These are phyloP conservation scores for Fusarium graminum DNA, from an alignment of 2,329 filamentous ascomycete genomes.

Conservation along the genomic window DNA sequence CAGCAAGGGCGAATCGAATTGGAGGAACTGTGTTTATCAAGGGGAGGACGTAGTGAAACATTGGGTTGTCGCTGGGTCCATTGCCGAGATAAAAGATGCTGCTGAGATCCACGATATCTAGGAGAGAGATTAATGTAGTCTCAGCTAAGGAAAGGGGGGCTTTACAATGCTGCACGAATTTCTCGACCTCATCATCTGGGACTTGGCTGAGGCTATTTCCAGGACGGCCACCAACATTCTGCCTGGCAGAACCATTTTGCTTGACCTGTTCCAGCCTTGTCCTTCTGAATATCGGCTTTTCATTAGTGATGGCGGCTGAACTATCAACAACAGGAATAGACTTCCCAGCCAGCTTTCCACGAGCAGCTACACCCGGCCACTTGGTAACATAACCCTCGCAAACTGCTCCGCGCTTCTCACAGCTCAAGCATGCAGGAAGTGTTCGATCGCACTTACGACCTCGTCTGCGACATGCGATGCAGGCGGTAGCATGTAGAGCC, in stretches of 20 bases:
- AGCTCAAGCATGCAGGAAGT: conserved; percentile 5
- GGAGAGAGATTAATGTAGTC: not conserved
- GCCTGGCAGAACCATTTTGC: not conserved
- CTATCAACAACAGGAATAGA: conserved; percentile 10
- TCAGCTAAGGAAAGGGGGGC: not conserved
- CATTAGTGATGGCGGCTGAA: rapidly evolving
- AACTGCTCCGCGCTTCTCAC: not conserved
- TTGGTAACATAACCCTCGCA: conserved; percentile 28
- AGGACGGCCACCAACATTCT: not conserved
- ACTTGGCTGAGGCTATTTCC: not conserved
- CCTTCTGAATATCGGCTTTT: not conserved
- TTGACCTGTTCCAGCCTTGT: not conserved
- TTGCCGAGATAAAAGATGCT: conserved; percentile 25
- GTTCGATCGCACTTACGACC: conserved; percentile 10
- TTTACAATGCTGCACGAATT: conserved; percentile 16
- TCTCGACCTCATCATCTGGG: conserved; percentile 6
- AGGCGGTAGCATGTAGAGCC: not conserved
- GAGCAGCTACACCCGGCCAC: conserved; percentile 15
- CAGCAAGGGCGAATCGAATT: conserved; percentile 23
- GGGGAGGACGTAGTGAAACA: conserved; percentile 28
- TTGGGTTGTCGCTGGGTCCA: conserved; percentile 19
- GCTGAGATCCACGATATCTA: conserved; percentile 19
- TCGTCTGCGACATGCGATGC: not conserved
- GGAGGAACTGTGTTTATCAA: conserved; percentile 10
- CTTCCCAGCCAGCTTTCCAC: conserved; percentile 24